Evolutionary conservation across 495 filamentous ascomycete species (phyloP).

Genomic region (Tuber indicum): DNA sequence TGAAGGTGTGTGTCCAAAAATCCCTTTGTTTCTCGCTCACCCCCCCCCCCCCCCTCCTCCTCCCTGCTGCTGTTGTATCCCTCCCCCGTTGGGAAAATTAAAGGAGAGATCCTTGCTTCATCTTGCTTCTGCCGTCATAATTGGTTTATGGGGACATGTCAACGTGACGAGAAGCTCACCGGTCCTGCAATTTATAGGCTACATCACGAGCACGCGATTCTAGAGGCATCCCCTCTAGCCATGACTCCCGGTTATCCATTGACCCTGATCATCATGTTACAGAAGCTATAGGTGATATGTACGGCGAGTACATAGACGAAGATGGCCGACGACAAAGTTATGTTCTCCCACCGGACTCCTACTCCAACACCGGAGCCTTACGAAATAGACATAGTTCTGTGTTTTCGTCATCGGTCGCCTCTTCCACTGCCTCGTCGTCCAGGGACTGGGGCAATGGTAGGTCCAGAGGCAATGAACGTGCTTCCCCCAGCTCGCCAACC

Average conservation of each 20-base stretch:
- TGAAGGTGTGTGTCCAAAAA: conserved; percentile 38
- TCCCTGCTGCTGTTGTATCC: conserved; percentile 12
- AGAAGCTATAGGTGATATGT: conserved; percentile 94
- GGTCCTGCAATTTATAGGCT: conserved; percentile 46
- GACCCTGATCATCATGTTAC: conserved; percentile 93
- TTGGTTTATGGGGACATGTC: conserved; percentile 13
- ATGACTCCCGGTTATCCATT: conserved; percentile 62
- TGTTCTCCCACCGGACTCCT: conserved; percentile 28
- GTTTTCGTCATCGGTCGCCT: conserved; percentile 24
- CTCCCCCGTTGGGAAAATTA: neutral
- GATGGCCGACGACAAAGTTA: conserved; percentile 49
- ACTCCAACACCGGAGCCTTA: conserved; percentile 18
- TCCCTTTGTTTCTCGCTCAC: conserved; percentile 11
- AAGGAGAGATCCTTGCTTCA: neutral
- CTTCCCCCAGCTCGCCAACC: conserved; percentile 51
- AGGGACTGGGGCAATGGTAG: conserved; percentile 28
- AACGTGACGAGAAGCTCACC: conserved; percentile 16
- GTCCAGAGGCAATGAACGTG: conserved; percentile 31
- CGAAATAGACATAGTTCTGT: conserved; percentile 26
- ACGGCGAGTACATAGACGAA: conserved; percentile 65
- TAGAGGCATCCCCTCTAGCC: conserved; percentile 54
- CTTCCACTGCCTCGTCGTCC: conserved; percentile 4
- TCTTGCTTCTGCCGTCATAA: conserved; percentile 22
- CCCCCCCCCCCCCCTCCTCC: too few relatives aligned
- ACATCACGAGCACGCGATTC: conserved; percentile 52